Base-by-base conservation (phyloP, 2,329 filamentous ascomycete genomes). In the Alternaria novae-zelandiae region DNA sequence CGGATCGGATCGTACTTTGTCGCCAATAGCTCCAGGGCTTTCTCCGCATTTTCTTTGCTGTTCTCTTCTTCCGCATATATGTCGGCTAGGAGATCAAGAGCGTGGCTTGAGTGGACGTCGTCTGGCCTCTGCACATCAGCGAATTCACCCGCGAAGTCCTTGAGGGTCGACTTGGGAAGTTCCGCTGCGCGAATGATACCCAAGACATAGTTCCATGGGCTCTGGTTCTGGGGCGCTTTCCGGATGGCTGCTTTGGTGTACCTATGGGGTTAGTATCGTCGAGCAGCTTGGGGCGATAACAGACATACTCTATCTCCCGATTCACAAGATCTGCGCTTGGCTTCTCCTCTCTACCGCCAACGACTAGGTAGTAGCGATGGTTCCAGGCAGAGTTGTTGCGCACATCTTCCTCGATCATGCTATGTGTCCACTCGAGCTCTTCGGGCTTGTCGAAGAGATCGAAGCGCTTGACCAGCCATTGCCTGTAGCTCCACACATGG, bases 321-420 rank as follows among this genome's bases (percentile, higher is more conserved):
- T 94, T 88, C 47, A 96, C 82, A 8, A 93, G 80, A 1, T 86
- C 85, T 25, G 85, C 82, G 67, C 68, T 82, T 74, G 62, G 80
- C 67, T 67, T 78, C 26, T 81, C 81, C 23, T 79, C 73, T 32
- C 78, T 77, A 11, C 84, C 86, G 83, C 78, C 87, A 86, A 97
- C 97, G 17, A 95, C 89, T n/a, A 98, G 79, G 79, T 95, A 97
- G 85, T 96, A 98, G 55, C 96, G 90, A 83, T 99, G 95, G 69
- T 95, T 96, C 96, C 96, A 99, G 15, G 95, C 96, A 47, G 92
- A 96, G 80, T 99, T 99, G 83, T 99, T 99, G 74, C 94, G 88
- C 63, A 98, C 89, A 80, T 99, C 96, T 32, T 88, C 84, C 61
- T 88, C 84, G 61, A 99, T 87, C 79, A 97, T 86, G 43, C 82